Base-by-base conservation (phyloP, 2,329 filamentous ascomycete genomes). In the Epichloe typhina region DNA sequence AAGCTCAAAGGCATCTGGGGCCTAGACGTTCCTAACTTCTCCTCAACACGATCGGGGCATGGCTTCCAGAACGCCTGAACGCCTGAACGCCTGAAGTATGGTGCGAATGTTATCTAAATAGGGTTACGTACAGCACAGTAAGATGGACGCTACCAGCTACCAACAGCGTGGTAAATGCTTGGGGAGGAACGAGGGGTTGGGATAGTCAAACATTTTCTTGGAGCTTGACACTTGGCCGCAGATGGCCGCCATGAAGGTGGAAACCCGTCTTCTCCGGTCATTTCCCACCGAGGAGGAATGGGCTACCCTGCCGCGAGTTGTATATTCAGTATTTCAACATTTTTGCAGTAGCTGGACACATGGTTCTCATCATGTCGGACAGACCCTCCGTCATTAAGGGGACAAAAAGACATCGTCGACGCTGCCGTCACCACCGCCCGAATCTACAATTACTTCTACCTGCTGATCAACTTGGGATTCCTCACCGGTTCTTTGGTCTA, bases 401-500 rank as follows among this genome's bases (percentile, higher is more conserved):
- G 45, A 3, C n/a, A 84, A 62, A 75, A 76, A 11, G 80, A 84
- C 40, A 78, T 86, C 49, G 72, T 83, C 13, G 82, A 85, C 55
- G 82, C 82, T 0, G 75, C 75, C 45, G 72, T 80, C 36, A 85
- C 82, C 0, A 69, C 78, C 15, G 73, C 75, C 33, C 72, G 80
- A 23, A 79, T 87, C 49, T 86, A 82, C 62, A 74, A 80, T 58
- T 83, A 79, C 64, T 87, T 86, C 64, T 88, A 87, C 66, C 71
- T 85, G 51, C 76, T 82, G 64, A 84, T 87, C 69, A 88, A 88
- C 60, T 65, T 84, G 23, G 85, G 86, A 41, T 80, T 82, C 5
- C 71, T 85, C 43, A 56, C 74, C 38, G 82, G 77, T 11, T 80
- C 82, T 64, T 72, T 84, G 80, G 80, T 80, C 3, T 88, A 86